Conservation (phyloP, 2,329 filamentous ascomycete genomes). For the Fusarium poae region DNA sequence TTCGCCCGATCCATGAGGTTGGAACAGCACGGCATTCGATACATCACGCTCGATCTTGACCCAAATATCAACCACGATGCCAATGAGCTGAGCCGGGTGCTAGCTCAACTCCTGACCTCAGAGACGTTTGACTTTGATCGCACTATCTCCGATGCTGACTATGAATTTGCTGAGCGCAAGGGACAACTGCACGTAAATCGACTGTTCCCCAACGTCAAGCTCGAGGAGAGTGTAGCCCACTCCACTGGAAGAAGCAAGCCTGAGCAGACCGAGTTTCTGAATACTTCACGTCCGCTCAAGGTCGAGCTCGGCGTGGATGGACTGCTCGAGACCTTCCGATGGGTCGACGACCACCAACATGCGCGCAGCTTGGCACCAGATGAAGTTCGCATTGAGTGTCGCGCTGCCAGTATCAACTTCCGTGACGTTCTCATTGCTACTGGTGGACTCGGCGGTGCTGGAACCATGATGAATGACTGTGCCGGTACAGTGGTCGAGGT, state of each 20-base stretch:
- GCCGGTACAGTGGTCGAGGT: conserved; percentile 52
- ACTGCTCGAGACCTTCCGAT: conserved; percentile 12
- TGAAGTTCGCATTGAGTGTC: neutral
- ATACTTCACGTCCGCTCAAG: conserved; percentile 5
- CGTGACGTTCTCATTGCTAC: conserved; percentile 54
- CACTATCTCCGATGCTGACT: conserved; percentile 6
- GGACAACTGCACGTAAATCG: conserved; percentile 3
- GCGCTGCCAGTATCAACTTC: conserved; percentile 51
- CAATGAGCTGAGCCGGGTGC: neutral
- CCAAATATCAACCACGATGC: neutral
- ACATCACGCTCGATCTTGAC: conserved; percentile 10
- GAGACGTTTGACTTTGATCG: conserved; percentile 10
- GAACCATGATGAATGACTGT: conserved; percentile 52
- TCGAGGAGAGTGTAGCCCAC: conserved; percentile 8
- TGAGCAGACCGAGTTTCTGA: conserved; percentile 3
- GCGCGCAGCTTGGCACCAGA: conserved; percentile 2
- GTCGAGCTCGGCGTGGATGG: conserved; percentile 12
- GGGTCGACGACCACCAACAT: conserved; percentile 5
- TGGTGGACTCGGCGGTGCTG: conserved; percentile 49
- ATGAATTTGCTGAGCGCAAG: conserved; percentile 7
- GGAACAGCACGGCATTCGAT: conserved; percentile 5
- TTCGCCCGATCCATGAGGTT: conserved; percentile 9
- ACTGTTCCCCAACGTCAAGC: conserved; percentile 3
- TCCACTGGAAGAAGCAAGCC: conserved; percentile 6
- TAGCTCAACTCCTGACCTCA: conserved; percentile 5